phyloP scores from a whole-genome alignment of 1,139 yeast genomes.

The Hyphopichia pseudoburtonii region DNA sequence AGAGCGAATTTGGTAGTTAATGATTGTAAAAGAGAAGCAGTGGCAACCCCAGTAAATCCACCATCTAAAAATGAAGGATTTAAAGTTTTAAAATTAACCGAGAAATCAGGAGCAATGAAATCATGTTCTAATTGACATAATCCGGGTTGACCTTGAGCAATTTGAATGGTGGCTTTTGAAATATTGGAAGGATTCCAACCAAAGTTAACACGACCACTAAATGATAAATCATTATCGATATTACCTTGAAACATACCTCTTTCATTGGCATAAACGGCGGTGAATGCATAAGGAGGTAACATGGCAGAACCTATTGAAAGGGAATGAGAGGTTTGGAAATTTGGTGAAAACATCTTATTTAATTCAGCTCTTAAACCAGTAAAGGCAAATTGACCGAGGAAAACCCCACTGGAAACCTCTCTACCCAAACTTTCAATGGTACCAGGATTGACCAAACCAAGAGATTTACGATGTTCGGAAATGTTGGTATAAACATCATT shows the following conservation, averaged over 20 bases:
- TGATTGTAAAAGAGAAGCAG: slow-evolving; percentile 87
- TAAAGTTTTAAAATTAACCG: slow-evolving; percentile 84
- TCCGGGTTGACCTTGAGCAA: slow-evolving; percentile 86
- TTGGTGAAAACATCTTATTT: slow-evolving; percentile 87
- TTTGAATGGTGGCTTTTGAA: slow-evolving; percentile 85
- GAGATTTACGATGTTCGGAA: slow-evolving; percentile 74
- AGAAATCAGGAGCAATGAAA: slow-evolving; percentile 83
- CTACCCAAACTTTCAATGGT: slow-evolving; percentile 90
- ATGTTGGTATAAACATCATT: slow-evolving; percentile 75
- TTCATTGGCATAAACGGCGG: slow-evolving; percentile 88
- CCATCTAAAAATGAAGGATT: slow-evolving; percentile 81
- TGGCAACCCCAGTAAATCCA: slow-evolving; percentile 78
- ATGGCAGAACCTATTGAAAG: slow-evolving; percentile 85
- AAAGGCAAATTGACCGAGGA: slow-evolving; percentile 85
- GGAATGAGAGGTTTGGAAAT: slow-evolving; percentile 96
- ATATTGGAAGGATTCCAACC: slow-evolving; percentile 83
- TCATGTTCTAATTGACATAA: slow-evolving; percentile 98
- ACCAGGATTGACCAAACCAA: slow-evolving; percentile 89
- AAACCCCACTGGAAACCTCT: slow-evolving; percentile 92
- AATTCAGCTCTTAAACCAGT: slow-evolving; percentile 97
- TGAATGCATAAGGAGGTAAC: slow-evolving; percentile 89
- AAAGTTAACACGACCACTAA: slow-evolving; percentile 88
- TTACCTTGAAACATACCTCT: slow-evolving; percentile 87
- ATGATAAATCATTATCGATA: slow-evolving; percentile 79
- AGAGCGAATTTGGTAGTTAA: slow-evolving; percentile 79